Evolutionary conservation across 148 eudicot species (phyloP).

Genomic region (Nyssa sinensis): DNA sequence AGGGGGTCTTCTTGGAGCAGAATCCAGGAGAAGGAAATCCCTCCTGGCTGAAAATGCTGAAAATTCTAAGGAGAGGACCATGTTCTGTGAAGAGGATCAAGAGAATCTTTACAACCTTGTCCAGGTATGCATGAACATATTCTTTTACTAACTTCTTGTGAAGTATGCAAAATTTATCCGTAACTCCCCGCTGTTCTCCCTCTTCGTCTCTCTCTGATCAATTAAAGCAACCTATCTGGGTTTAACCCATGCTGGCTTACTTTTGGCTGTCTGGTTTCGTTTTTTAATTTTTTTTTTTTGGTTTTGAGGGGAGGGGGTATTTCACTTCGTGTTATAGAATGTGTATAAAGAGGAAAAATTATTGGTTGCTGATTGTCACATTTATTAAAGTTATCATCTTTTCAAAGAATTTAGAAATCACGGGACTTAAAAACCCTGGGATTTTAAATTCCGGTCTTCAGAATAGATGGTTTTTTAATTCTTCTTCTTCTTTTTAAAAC

Average conservation of each 20-base stretch:
- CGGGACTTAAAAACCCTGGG: too few relatives aligned
- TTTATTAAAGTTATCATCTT: too few relatives aligned
- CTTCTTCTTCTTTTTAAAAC: too few relatives aligned
- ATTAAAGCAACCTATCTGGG: not conserved
- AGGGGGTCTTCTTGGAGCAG: constrained; percentile 87
- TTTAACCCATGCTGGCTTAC: not conserved
- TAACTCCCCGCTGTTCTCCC: too few relatives aligned
- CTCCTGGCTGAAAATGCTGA: constrained; percentile 24
- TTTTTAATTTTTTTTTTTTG: constrained; percentile 2
- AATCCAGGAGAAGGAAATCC: constrained; percentile 63
- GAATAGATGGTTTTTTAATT: too few relatives aligned
- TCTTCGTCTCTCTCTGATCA: not conserved
- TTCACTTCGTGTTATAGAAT: too few relatives aligned
- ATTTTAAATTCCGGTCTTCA: too few relatives aligned
- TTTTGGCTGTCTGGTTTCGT: not conserved
- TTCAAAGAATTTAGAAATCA: too few relatives aligned
- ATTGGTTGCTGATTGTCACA: too few relatives aligned
- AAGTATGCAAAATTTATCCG: too few relatives aligned
- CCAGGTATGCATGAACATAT: constrained; percentile 49
- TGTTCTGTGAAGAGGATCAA: constrained; percentile 90
- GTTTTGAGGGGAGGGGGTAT: too few relatives aligned
- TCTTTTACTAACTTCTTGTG: not conserved
- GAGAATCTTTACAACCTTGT: constrained; percentile 89
- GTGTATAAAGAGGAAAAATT: too few relatives aligned
- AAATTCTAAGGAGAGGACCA: constrained; percentile 42